phyloP scores from a whole-genome alignment of 1,139 yeast genomes.

The Suhomyces chickasaworum region DNA sequence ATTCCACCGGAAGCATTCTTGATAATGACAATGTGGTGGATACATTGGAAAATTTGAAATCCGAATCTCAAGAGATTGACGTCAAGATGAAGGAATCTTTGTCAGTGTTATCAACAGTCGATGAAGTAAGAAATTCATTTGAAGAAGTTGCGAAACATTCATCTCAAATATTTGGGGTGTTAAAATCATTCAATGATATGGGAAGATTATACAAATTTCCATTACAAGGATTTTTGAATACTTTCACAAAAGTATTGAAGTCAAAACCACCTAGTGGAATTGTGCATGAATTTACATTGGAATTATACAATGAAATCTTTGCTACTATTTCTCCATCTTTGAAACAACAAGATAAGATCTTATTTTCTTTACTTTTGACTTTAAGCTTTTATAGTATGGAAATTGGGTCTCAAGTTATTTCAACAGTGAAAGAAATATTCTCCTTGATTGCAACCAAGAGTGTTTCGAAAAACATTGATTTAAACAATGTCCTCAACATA shows the following conservation, averaged over 20 bases:
- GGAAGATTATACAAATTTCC: slow-evolving; percentile 63
- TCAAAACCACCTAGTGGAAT: slow-evolving; percentile 6
- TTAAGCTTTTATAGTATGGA: slow-evolving; percentile 29
- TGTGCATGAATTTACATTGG: slow-evolving; percentile 17
- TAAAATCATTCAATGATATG: slow-evolving; percentile 44
- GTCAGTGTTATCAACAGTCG: slow-evolving; percentile 55
- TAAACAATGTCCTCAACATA: slow-evolving; percentile 10
- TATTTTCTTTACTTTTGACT: slow-evolving; percentile 46
- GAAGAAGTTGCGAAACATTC: slow-evolving; percentile 57
- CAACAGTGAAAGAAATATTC: slow-evolving; percentile 18
- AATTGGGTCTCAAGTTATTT: slow-evolving; percentile 27
- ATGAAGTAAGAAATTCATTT: slow-evolving; percentile 48
- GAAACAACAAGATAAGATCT: slow-evolving; percentile 47
- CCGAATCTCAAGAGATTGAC: slow-evolving; percentile 59
- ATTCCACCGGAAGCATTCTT: slow-evolving; percentile 61
- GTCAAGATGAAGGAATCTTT: slow-evolving; percentile 56
- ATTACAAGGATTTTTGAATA: slow-evolving; percentile 44
- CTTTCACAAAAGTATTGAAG: slow-evolving; percentile 43
- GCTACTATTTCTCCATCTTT: slow-evolving; percentile 52
- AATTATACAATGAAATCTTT: slow-evolving; percentile 46
- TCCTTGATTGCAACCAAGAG: background rate
- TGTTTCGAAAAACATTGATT: slow-evolving; percentile 1
- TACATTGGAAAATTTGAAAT: slow-evolving; percentile 65
- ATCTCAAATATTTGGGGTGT: slow-evolving; percentile 49
- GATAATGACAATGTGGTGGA: slow-evolving; percentile 65